Evolutionary conservation across 768 basidiomycete genomes (phyloP).

Genomic region (Chiua virens): DNA sequence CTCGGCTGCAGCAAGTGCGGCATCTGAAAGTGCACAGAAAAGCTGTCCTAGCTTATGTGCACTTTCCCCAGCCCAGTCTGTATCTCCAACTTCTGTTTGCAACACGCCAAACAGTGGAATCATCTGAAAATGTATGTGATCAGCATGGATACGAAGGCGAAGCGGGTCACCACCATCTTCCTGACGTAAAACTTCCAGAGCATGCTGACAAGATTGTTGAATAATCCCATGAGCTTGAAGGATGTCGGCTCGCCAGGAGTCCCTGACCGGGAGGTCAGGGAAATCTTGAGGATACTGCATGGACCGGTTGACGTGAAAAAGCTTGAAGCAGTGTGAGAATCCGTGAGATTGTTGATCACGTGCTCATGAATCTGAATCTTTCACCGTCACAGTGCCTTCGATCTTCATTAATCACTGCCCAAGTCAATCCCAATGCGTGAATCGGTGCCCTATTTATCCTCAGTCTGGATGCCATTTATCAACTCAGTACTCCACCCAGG

Average conservation of each 20-base stretch:
- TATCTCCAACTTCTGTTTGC: background rate
- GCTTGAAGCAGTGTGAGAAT: no score
- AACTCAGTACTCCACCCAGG: no score
- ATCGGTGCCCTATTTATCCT: no score
- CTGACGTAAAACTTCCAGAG: background rate
- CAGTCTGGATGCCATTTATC: no score
- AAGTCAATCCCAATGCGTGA: no score
- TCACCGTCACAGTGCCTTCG: no score
- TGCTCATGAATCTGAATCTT: no score
- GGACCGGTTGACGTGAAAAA: no score
- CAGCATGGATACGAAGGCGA: conserved; percentile 14
- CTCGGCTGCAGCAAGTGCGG: background rate
- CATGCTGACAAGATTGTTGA: conserved; percentile 5
- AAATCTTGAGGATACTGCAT: background rate
- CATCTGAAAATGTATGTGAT: conserved; percentile 8
- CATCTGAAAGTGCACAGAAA: background rate
- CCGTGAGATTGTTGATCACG: no score
- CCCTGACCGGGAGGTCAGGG: conserved; percentile 7
- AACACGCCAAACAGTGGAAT: conserved; percentile 13
- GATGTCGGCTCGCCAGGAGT: conserved; percentile 10
- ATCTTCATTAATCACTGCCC: no score
- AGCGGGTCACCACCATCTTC: conserved; percentile 14
- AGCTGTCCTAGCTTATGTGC: background rate
- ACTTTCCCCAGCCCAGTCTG: background rate
- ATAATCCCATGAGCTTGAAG: conserved; percentile 9